These are phyloP conservation scores for Leccinum subrobustum DNA, from an alignment of 1,284 basidiomycete species.

Conservation along the genomic window DNA sequence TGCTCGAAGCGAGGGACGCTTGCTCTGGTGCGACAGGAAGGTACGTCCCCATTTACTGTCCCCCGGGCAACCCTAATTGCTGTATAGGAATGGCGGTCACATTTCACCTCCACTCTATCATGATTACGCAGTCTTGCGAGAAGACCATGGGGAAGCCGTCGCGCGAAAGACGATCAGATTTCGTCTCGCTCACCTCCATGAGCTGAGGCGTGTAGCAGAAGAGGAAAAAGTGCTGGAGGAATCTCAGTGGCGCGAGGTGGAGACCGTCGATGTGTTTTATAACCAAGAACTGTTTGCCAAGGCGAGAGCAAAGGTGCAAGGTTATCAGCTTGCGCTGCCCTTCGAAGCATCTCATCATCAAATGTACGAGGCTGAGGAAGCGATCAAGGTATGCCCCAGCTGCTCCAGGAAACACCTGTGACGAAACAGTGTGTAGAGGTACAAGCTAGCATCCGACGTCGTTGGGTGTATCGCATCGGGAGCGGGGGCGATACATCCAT, in stretches of 20 bases:
- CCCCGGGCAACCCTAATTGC: neutral
- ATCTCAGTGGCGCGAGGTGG: slow-evolving; percentile 43
- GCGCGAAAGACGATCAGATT: slow-evolving; percentile 28
- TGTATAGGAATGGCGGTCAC: slow-evolving; percentile 31
- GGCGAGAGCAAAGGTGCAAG: slow-evolving; percentile 33
- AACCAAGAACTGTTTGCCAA: slow-evolving; percentile 34
- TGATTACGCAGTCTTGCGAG: slow-evolving; percentile 24
- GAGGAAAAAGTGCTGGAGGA: slow-evolving; percentile 32
- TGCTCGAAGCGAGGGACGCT: slow-evolving; percentile 67
- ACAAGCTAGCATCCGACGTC: slow-evolving; percentile 34
- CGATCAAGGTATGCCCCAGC: slow-evolving; percentile 33
- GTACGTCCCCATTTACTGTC: slow-evolving; percentile 34
- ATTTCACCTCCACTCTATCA: slow-evolving; percentile 28
- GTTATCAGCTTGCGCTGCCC: slow-evolving; percentile 41
- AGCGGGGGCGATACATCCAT: slow-evolving; percentile 47
- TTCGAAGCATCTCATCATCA: slow-evolving; percentile 36
- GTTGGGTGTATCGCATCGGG: slow-evolving; percentile 40
- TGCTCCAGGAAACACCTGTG: neutral
- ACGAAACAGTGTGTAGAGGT: slow-evolving; percentile 32
- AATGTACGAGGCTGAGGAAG: slow-evolving; percentile 35
- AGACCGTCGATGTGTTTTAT: slow-evolving; percentile 42
- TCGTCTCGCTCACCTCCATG: slow-evolving; percentile 34
- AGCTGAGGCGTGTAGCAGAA: slow-evolving; percentile 26
- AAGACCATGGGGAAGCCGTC: slow-evolving; percentile 19
- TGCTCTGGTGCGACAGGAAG: slow-evolving; percentile 73